Percentiles rank a stretch among this genome's conserved stretches.
Conservation (phyloP, 2,329 filamentous ascomycete genomes). For the Colletotrichum australisinense region DNA sequence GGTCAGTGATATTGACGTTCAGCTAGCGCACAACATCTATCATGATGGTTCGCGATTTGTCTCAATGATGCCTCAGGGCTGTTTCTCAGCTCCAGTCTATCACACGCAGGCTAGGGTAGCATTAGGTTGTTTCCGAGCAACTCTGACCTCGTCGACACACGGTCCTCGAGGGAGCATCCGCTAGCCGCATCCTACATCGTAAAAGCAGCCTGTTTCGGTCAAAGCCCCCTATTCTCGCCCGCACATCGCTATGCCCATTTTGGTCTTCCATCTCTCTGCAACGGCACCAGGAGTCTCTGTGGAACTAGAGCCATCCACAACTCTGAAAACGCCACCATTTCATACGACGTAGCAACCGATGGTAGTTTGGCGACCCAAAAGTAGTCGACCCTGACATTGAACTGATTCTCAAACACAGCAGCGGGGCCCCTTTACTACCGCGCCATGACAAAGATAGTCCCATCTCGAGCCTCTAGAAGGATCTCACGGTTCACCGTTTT, state of each 20-base stretch:
- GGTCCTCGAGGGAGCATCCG: constrained; percentile 7
- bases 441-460: constrained; percentile 15
- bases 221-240: not conserved
- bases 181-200: constrained; percentile 2
- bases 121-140: not conserved
- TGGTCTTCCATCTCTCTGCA: not conserved
- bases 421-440: not conserved
- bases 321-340: not conserved
- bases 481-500: constrained; percentile 6
- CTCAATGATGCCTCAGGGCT: not conserved
- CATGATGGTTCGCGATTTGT: not conserved
- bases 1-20: not conserved
- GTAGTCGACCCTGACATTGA: not conserved
- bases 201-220: not conserved
- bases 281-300: constrained; percentile 1
- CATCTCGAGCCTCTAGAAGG: not conserved
- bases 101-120: not conserved
- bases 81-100: not conserved
- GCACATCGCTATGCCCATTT: not conserved
- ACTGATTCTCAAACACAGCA: constrained; percentile 14
- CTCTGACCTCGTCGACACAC: constrained; percentile 16
- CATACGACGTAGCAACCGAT: constrained; percentile 8
- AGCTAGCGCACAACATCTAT: not conserved
- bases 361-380: constrained; percentile 2
- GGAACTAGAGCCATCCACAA: not conserved